phyloP scores from a whole-genome alignment of 148 eudicot species.

The Nyssa sinensis region DNA sequence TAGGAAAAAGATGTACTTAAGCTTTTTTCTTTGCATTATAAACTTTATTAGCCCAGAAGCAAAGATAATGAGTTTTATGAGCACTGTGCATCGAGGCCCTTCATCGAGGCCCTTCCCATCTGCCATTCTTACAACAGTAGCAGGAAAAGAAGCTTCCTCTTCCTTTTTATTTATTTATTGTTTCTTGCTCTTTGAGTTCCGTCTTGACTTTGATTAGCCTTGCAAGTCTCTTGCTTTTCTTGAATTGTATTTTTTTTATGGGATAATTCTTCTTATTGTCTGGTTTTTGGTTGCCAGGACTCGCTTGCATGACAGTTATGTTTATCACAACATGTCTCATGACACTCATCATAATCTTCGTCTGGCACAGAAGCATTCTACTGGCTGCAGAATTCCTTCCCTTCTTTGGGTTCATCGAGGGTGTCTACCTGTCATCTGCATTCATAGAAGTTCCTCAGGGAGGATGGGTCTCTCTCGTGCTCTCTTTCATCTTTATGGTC shows the following conservation, averaged over 20 bases:
- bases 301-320: constrained; percentile 90
- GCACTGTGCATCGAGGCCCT: too few relatives aligned
- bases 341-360: constrained; percentile 69
- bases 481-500: constrained; percentile 60
- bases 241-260: not conserved
- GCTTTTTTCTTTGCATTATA: not conserved
- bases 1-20: too few relatives aligned
- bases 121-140: not conserved
- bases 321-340: constrained; percentile 85
- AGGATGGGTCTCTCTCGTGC: constrained; percentile 89
- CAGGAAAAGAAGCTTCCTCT: not conserved
- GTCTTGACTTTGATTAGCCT: not conserved
- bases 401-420: constrained; percentile 71
- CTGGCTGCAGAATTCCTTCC: constrained; percentile 63
- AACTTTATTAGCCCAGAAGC: not conserved
- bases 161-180: not conserved
- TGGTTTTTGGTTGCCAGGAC: constrained; percentile 47
- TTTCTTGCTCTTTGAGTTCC: not conserved
- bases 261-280: not conserved
- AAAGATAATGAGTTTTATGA: not conserved
- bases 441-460: constrained; percentile 83
- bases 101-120: not conserved
- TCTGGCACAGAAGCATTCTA: constrained; percentile 56
- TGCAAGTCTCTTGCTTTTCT: not conserved
- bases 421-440: constrained; percentile 68